Conservation (phyloP, 371 early-diverging fungal species). For the Umbelopsis sp. region DNA sequence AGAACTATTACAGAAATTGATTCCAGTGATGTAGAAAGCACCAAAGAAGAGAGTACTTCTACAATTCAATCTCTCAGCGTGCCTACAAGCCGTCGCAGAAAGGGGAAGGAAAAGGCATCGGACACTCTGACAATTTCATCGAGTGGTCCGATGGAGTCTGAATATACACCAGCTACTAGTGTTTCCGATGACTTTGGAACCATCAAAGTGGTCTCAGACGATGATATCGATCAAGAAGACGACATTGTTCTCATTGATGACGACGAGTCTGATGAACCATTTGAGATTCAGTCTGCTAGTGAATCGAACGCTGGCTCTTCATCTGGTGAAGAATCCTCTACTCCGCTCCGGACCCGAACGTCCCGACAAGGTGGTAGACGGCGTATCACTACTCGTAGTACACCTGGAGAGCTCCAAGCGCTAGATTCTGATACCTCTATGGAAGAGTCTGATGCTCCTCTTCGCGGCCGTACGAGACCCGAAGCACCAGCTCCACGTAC, state of each 20-base stretch:
- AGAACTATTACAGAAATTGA: neutral
- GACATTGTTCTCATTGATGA: neutral
- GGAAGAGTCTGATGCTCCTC: neutral
- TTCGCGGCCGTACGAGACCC: neutral
- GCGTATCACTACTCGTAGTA: no score
- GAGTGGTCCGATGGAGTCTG: neutral
- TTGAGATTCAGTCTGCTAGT: constrained; percentile 12
- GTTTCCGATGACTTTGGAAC: constrained; percentile 16
- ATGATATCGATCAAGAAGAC: neutral
- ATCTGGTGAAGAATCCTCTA: neutral
- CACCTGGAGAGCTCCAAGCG: neutral
- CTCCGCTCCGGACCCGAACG: neutral
- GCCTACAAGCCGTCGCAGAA: neutral
- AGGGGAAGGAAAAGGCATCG: constrained; percentile 20
- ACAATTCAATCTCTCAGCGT: constrained; percentile 1
- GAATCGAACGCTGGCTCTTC: neutral
- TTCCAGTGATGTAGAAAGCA: constrained; percentile 7
- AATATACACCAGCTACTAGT: constrained; percentile 20
- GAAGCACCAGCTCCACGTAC: neutral
- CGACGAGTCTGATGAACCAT: constrained; percentile 2
- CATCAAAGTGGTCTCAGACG: constrained; percentile 1
- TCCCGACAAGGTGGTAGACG: no score
- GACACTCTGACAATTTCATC: neutral
- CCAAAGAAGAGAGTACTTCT: neutral
- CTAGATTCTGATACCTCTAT: neutral